Conservation (phyloP, 2,329 filamentous ascomycete species). For the Plectosphaerella cucumerina region DNA sequence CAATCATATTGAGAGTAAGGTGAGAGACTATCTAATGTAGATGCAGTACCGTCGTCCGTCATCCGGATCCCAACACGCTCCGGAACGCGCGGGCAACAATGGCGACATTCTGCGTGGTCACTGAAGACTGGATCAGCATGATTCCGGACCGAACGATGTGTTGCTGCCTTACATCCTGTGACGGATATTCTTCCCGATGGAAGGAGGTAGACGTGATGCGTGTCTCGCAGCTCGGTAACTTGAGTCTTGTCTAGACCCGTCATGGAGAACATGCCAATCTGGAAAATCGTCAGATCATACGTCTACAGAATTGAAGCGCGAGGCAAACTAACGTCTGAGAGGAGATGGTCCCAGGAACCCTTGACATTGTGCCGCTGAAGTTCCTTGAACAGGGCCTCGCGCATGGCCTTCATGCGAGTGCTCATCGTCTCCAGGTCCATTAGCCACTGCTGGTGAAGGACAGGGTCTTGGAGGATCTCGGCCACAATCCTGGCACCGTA, state of each 20-base stretch:
- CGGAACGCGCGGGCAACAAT: too few species aligned
- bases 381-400: conserved; percentile 16
- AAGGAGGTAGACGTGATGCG: conserved; percentile 28
- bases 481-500: conserved; percentile 20
- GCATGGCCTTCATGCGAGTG: conserved; percentile 25
- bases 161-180: conserved; percentile 19
- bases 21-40: too few species aligned
- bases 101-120: too few species aligned
- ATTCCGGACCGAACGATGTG: too few species aligned
- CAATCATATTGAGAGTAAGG: too few species aligned
- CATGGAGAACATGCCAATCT: conserved; percentile 37
- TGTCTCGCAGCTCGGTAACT: conserved; percentile 21
- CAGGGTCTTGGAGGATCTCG: conserved; percentile 8
- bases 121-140: too few species aligned
- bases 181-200: conserved; percentile 16
- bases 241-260: conserved; percentile 26
- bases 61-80: too few species aligned
- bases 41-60: too few species aligned
- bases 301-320: conserved; percentile 14
- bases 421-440: conserved; percentile 27
- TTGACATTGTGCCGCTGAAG: conserved; percentile 6
- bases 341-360: background rate
- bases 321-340: background rate
- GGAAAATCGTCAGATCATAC: conserved; percentile 28
- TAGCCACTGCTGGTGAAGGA: background rate